Evolutionary conservation across 306 rosid species (phyloP).

Genomic region (Fragaria vesca): DNA sequence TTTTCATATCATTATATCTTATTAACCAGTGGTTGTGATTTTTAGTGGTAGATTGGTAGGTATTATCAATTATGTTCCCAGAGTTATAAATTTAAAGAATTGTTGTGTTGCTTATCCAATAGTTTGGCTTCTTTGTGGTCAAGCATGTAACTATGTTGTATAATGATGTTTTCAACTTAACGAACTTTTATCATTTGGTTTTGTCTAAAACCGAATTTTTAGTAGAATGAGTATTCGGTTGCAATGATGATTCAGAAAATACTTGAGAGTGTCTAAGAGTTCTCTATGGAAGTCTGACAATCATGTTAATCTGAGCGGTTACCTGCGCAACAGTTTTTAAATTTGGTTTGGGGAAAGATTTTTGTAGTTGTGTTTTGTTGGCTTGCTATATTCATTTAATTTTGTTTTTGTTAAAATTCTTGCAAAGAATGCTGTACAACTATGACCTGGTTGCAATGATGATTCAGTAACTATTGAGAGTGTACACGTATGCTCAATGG

Average conservation of each 20-base stretch:
- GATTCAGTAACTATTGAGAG: conserved; percentile 37
- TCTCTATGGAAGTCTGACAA: not conserved
- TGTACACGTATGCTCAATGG: conserved; percentile 22
- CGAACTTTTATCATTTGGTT: no score
- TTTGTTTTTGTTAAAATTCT: not conserved
- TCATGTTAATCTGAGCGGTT: conserved; percentile 47
- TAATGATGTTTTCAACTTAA: no score
- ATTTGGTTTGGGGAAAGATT: not conserved
- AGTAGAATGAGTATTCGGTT: no score
- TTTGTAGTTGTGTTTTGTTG: not conserved
- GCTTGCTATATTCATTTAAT: not conserved
- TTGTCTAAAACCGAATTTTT: no score
- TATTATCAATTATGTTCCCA: not conserved
- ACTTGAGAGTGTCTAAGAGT: no score
- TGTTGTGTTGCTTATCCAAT: not conserved
- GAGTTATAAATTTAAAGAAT: not conserved
- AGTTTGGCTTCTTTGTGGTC: not conserved
- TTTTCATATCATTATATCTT: not conserved
- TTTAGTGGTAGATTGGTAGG: not conserved
- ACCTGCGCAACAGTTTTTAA: conserved; percentile 32
- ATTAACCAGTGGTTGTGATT: not conserved
- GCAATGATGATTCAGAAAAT: no score
- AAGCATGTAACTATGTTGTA: not conserved
- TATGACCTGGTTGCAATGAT: conserved; percentile 24
- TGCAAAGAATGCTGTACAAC: not conserved